Conservation (phyloP, 345 rosid genomes). For the Populus alba region DNA sequence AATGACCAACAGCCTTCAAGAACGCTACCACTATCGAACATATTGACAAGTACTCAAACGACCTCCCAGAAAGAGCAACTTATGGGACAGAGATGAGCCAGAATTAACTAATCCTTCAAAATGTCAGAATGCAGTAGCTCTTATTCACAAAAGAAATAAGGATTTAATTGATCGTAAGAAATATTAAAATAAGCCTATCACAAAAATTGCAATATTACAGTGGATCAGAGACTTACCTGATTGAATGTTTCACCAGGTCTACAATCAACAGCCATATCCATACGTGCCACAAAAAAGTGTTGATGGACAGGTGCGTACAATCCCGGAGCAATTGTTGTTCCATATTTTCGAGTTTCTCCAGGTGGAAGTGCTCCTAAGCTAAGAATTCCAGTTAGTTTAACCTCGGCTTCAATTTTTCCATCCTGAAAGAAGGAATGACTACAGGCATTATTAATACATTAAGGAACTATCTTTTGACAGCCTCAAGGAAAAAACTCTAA, state of each 20-base stretch:
- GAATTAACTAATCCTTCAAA: no score
- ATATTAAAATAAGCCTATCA: not conserved
- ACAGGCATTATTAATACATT: slow-evolving; percentile 1
- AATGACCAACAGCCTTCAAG: not conserved
- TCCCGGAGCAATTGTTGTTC: slow-evolving; percentile 88
- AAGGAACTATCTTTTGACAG: not conserved
- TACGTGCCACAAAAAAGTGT: slow-evolving; percentile 88
- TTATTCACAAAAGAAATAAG: no score
- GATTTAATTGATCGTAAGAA: no score
- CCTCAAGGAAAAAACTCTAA: not conserved
- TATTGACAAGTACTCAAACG: no score
- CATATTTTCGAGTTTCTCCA: slow-evolving; percentile 86
- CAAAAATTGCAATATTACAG: not conserved
- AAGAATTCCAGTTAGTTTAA: slow-evolving; percentile 88
- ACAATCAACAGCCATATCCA: slow-evolving; percentile 95
- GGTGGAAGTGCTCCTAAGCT: slow-evolving; percentile 93
- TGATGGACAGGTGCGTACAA: slow-evolving; percentile 93
- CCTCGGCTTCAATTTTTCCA: slow-evolving; percentile 95
- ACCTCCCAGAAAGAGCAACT: not conserved
- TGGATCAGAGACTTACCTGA: slow-evolving; percentile 47
- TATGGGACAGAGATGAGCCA: not conserved
- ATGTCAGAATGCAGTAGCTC: no score
- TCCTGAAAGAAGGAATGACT: slow-evolving; percentile 46
- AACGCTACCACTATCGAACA: not conserved
- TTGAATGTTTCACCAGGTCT: slow-evolving; percentile 82